Percentiles rank a stretch among this genome's conserved stretches.
phyloP scores from a whole-genome alignment of 768 basidiomycete species.

The Rhodotorula babjevae region DNA sequence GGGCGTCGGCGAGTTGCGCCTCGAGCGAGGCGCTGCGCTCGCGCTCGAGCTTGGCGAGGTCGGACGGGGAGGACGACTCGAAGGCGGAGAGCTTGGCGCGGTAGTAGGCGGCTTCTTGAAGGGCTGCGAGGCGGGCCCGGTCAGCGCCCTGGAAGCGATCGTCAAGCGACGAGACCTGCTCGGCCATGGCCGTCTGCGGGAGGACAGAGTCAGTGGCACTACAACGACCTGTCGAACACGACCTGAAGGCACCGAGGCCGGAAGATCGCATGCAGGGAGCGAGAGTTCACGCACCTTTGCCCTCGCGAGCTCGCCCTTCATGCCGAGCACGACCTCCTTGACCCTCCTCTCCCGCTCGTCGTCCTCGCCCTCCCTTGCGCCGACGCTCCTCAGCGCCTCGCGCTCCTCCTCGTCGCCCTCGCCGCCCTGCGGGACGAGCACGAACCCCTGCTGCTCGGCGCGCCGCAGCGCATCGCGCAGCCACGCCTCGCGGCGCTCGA shows the following conservation, averaged over 20 bases:
- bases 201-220: background rate
- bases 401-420: slow-evolving; percentile 1
- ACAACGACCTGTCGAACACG: background rate
- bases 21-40: slow-evolving; percentile 74
- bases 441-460: slow-evolving; percentile 73
- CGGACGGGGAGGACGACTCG: slow-evolving; percentile 64
- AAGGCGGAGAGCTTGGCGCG: slow-evolving; percentile 87
- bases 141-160: slow-evolving; percentile 75
- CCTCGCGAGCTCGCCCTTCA: slow-evolving; percentile 82
- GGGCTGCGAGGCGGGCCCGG: slow-evolving; percentile 65
- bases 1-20: slow-evolving; percentile 59
- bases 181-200: slow-evolving; percentile 58
- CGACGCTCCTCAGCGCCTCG: slow-evolving; percentile 3
- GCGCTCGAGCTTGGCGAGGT: slow-evolving; percentile 66
- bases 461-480: slow-evolving; percentile 72
- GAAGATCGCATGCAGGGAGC: background rate
- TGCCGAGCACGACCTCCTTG: slow-evolving; percentile 53
- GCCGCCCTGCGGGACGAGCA: slow-evolving; percentile 44
- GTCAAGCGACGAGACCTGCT: slow-evolving; percentile 56
- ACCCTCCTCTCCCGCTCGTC: slow-evolving; percentile 28
- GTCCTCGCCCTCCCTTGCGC: slow-evolving; percentile 1
- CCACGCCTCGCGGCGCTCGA: slow-evolving; percentile 75
- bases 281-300: slow-evolving; percentile 62
- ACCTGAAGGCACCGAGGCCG: too few species aligned
- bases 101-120: slow-evolving; percentile 92